Percentiles rank a stretch among this genome's conserved stretches.
Evolutionary conservation across 2,329 filamentous ascomycete species (phyloP).

Genomic region (Aspergillus carbonarius): DNA sequence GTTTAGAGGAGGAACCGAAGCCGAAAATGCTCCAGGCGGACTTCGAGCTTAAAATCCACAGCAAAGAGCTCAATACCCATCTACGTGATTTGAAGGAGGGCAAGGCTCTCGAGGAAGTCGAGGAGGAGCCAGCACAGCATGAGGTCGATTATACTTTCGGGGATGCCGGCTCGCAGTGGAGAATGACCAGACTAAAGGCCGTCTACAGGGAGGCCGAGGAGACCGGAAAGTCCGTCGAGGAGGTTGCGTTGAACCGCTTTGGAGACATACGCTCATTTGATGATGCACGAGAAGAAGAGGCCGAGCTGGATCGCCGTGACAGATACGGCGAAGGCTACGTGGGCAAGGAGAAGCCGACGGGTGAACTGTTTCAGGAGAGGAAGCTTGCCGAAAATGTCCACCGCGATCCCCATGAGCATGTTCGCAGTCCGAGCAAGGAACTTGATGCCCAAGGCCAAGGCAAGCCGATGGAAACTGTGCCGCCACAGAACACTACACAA

Average conservation of each 20-base stretch:
- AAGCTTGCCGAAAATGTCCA: slow-evolving; percentile 59
- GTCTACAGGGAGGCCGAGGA: slow-evolving; percentile 80
- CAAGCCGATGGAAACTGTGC: slow-evolving; percentile 57
- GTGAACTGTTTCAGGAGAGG: slow-evolving; percentile 79
- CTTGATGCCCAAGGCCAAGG: slow-evolving; percentile 52
- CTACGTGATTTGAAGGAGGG: slow-evolving; percentile 62
- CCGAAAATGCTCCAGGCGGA: slow-evolving; percentile 51
- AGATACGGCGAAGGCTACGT: slow-evolving; percentile 84
- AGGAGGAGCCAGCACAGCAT: slow-evolving; percentile 55
- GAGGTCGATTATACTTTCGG: slow-evolving; percentile 83
- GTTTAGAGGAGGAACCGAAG: slow-evolving; percentile 46
- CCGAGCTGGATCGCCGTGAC: slow-evolving; percentile 79
- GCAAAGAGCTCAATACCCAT: slow-evolving; percentile 76
- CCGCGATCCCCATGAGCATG: slow-evolving; percentile 30
- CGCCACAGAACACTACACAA: slow-evolving; percentile 49
- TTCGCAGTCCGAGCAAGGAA: slow-evolving; percentile 37
- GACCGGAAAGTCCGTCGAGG: slow-evolving; percentile 69
- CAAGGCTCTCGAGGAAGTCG: slow-evolving; percentile 54
- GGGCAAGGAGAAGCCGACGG: slow-evolving; percentile 81
- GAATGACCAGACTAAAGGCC: slow-evolving; percentile 89
- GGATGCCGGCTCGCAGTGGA: slow-evolving; percentile 86
- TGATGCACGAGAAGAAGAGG: slow-evolving; percentile 86
- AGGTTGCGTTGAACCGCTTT: slow-evolving; percentile 78
- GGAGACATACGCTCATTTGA: slow-evolving; percentile 83
- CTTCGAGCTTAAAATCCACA: slow-evolving; percentile 70